Percentiles rank a stretch among this genome's conserved stretches.
Evolutionary conservation across 2,329 filamentous ascomycete genomes (phyloP).

Genomic region (Xylariales sp.): DNA sequence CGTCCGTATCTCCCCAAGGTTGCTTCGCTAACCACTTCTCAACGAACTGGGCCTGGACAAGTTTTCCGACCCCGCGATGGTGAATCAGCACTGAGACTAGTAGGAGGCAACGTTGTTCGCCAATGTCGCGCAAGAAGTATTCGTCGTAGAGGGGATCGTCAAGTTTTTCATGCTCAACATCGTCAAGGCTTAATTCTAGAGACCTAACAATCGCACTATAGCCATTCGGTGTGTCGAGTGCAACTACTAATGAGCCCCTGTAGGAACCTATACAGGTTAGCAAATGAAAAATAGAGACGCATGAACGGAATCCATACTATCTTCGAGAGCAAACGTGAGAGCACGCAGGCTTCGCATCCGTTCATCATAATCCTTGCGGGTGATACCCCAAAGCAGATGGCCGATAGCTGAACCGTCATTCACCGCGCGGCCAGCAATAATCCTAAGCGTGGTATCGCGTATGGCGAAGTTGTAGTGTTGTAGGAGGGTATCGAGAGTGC

Average conservation of each 20-base stretch:
- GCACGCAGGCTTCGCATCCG: slow-evolving; percentile 68
- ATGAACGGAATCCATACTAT: slow-evolving; percentile 49
- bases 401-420: slow-evolving; percentile 67
- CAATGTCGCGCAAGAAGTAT: slow-evolving; percentile 70
- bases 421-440: slow-evolving; percentile 66
- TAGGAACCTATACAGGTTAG: slow-evolving; percentile 43
- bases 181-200: slow-evolving; percentile 65
- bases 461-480: slow-evolving; percentile 79
- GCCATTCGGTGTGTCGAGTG: slow-evolving; percentile 62
- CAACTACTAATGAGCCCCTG: slow-evolving; percentile 55
- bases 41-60: slow-evolving; percentile 74
- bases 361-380: slow-evolving; percentile 67
- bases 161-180: slow-evolving; percentile 63
- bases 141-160: slow-evolving; percentile 70
- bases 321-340: slow-evolving; percentile 66
- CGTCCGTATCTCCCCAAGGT: slow-evolving; percentile 68
- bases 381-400: slow-evolving; percentile 67
- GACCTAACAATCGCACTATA: slow-evolving; percentile 70
- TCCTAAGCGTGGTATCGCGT: slow-evolving; percentile 73
- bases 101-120: slow-evolving; percentile 70
- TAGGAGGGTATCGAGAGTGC: slow-evolving; percentile 75
- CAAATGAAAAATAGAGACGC: background rate
- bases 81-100: slow-evolving; percentile 69
- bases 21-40: slow-evolving; percentile 81
- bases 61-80: slow-evolving; percentile 65